Conservation (phyloP, 2,329 filamentous ascomycete species). For the Fusarium begoniae region DNA sequence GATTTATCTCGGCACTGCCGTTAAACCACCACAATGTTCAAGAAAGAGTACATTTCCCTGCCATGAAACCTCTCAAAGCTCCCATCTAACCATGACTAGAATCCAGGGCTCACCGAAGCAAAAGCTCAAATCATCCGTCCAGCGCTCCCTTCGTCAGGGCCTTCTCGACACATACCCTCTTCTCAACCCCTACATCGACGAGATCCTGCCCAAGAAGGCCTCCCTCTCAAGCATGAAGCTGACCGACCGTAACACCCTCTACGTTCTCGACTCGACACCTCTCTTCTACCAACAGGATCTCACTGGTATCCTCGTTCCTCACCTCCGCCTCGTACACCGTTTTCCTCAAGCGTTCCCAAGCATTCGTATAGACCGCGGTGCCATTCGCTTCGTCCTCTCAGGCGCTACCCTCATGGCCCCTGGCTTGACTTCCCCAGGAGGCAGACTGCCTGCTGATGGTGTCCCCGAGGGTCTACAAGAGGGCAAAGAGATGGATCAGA, state of each 20-base stretch:
- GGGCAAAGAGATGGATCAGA: conserved; percentile 55
- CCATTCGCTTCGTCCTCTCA: conserved; percentile 94
- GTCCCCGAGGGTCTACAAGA: conserved; percentile 46
- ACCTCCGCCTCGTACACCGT: conserved; percentile 87
- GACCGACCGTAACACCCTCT: conserved; percentile 89
- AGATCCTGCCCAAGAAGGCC: conserved; percentile 93
- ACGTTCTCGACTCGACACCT: conserved; percentile 79
- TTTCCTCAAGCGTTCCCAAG: conserved; percentile 87
- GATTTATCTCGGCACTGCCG: not conserved
- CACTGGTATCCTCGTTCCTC: conserved; percentile 81
- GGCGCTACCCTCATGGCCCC: conserved; percentile 97
- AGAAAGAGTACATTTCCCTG: conserved; percentile 77
- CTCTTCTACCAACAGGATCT: conserved; percentile 91
- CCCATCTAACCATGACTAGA: conserved; percentile 55
- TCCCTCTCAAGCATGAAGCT: conserved; percentile 92
- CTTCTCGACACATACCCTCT: conserved; percentile 87
- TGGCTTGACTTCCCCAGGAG: conserved; percentile 85
- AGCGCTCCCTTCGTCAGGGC: conserved; percentile 84
- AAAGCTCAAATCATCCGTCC: conserved; percentile 96
- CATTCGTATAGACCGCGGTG: conserved; percentile 91
- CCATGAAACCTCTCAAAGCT: not conserved
- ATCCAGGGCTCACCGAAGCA: conserved; percentile 78
- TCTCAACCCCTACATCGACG: conserved; percentile 88
- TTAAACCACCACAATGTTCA: conserved; percentile 75
- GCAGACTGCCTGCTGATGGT: conserved; percentile 72